Conservation (phyloP, 2,329 filamentous ascomycete genomes). For the Aspergillus flavus region DNA sequence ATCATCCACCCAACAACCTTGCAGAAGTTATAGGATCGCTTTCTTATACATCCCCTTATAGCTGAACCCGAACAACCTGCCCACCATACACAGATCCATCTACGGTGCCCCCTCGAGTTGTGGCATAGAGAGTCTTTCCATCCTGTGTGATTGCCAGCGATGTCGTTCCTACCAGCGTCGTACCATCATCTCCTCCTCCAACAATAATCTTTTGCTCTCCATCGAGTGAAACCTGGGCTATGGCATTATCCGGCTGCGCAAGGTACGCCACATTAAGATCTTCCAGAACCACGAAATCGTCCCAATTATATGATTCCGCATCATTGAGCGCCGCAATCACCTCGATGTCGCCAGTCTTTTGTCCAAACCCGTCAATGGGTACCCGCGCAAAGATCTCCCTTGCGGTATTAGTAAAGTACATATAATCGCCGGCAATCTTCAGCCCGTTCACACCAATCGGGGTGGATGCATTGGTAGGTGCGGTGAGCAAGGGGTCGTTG, state of each 20-base stretch:
- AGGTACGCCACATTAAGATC: slow-evolving; percentile 16
- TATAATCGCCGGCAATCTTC: slow-evolving; percentile 11
- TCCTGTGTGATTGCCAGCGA: slow-evolving; percentile 8
- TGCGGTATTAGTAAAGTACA: slow-evolving; percentile 20
- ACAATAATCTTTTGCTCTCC: slow-evolving; percentile 11
- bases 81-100: slow-evolving; percentile 9
- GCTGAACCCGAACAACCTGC: slow-evolving; percentile 4
- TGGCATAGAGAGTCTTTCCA: slow-evolving; percentile 9
- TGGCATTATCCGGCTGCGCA: slow-evolving; percentile 11
- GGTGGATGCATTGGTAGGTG: slow-evolving; percentile 6
- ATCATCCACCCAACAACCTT: too few species aligned
- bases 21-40: too few species aligned
- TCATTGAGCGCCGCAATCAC: slow-evolving; percentile 8
- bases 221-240: slow-evolving; percentile 11
- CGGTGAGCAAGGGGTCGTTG: slow-evolving; percentile 4
- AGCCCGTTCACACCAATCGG: slow-evolving; percentile 25
- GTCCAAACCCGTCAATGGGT: slow-evolving; percentile 6
- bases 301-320: slow-evolving; percentile 9
- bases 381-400: slow-evolving; percentile 13
- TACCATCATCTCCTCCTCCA: slow-evolving; percentile 8
- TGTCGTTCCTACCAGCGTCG: slow-evolving; percentile 7
- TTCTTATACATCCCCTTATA: background rate
- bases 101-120: slow-evolving; percentile 4
- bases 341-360: slow-evolving; percentile 5
- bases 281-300: slow-evolving; percentile 21